Evolutionary conservation across 164 flowering plant genomes (phyloP), one percentile per base, ranked within the genome.

Genomic region (Stephania cephalantha): DNA sequence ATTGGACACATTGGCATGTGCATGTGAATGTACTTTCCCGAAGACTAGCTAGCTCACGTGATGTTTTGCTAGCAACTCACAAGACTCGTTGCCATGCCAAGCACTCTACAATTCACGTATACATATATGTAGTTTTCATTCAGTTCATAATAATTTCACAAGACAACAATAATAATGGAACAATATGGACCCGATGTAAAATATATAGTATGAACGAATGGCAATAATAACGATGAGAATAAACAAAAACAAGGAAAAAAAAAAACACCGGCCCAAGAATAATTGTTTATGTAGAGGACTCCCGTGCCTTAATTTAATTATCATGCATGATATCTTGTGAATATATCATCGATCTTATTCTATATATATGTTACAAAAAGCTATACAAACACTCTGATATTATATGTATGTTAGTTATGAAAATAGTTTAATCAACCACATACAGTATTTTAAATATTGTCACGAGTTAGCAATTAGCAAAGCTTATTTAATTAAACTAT

Each of bases 11-110:
- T 76, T 82, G 81, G 86, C 93, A 89, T 84, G 93, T 89, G 86
- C 93, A 89, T 84, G 93, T 89, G 93, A 89, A 85, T 87, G 90
- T 89, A 86, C 90, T 85, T 85, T 85, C 85, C 88, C 87, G 68
- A 81, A 85, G 87, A 46, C 82, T 74, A 83, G 72, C 82, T 74
- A 83, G 72, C 86, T 88, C 93, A 89, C 93, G 93, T 88, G 90
- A 85, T 75, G 58, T 79, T 79, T 81, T 68, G 73, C 73, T 70
- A 71, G 76, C 80, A 77, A 77, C 75, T 84, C 83, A 85, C 85
- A 82, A 75, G 86, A 42, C 44, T 6, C n/a, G 45, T 4, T n/a
- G 55, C 55, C 55, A 9, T 35, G 42, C 42, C 42, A 35, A 35
- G 42, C 42, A 35, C 15, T 50, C 15, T 11, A 50, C 55, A 50